Conservation (phyloP, 163 green algal species). For the Chlorella variabilis region DNA sequence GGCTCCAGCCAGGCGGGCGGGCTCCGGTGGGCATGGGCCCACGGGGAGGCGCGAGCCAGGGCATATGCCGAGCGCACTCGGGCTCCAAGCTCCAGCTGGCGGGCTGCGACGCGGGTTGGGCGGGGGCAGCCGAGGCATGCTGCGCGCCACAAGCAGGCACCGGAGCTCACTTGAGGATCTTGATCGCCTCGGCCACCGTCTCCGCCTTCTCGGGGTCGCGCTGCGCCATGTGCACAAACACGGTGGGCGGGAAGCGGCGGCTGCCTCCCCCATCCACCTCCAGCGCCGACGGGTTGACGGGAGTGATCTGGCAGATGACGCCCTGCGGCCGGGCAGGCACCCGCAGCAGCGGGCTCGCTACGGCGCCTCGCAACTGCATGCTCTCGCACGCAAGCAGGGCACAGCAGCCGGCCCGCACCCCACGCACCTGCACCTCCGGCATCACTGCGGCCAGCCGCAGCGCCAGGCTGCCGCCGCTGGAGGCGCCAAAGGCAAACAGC, state of each 20-base stretch:
- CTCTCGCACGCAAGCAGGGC: too few species aligned
- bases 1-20: neutral
- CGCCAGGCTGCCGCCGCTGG: slow-evolving; percentile 64
- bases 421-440: slow-evolving; percentile 39
- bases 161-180: slow-evolving; percentile 5
- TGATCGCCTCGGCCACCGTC: slow-evolving; percentile 49
- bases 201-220: slow-evolving; percentile 51
- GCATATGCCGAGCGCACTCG: too few species aligned
- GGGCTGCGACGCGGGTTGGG: too few species aligned
- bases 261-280: neutral
- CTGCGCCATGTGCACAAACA: slow-evolving; percentile 73
- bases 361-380: too few species aligned
- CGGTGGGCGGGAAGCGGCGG: slow-evolving; percentile 56
- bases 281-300: slow-evolving; percentile 35
- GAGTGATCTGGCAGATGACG: slow-evolving; percentile 57
- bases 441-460: slow-evolving; percentile 56
- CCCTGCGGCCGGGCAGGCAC: slow-evolving; percentile 1
- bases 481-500: slow-evolving; percentile 67
- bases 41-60: too few species aligned
- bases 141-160: too few species aligned
- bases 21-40: too few species aligned
- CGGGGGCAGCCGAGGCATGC: too few species aligned
- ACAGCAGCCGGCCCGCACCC: too few species aligned
- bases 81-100: too few species aligned
- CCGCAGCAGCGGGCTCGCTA: too few species aligned